A percentile compares a stretch with the other conserved stretches of the same genome.
phyloP scores from a whole-genome alignment of 192 early-diverging fungal species.

The Globomyces pollinis-pini region DNA sequence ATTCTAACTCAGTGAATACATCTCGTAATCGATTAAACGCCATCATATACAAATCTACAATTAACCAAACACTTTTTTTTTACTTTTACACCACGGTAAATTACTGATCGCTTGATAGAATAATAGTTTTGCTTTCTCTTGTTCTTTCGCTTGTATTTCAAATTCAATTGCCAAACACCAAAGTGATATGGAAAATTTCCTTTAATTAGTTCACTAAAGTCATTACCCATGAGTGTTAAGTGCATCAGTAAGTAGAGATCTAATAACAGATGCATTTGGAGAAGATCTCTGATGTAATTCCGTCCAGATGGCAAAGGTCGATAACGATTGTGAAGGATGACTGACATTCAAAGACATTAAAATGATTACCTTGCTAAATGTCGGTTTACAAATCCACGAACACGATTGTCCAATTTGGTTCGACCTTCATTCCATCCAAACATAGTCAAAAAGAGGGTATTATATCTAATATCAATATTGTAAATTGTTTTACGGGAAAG shows the following conservation, averaged over 20 bases:
- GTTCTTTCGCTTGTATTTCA: neutral
- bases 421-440: conserved; percentile 56
- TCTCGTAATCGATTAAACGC: too few species aligned
- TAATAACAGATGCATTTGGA: conserved; percentile 46
- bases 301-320: conserved; percentile 46
- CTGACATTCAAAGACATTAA: conserved; percentile 36
- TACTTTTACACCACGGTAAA: too few species aligned
- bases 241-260: conserved; percentile 51
- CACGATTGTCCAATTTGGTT: conserved; percentile 52
- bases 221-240: conserved; percentile 37
- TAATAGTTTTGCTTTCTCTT: neutral
- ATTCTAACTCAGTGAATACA: neutral
- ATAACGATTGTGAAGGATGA: conserved; percentile 44
- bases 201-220: neutral
- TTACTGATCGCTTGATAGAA: neutral
- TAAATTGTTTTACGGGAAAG: conserved; percentile 49
- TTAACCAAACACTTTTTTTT: too few species aligned
- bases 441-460: conserved; percentile 42
- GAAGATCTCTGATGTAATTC: conserved; percentile 45
- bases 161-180: neutral
- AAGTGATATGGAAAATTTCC: neutral
- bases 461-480: too few species aligned
- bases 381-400: conserved; percentile 32
- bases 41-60: neutral
- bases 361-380: conserved; percentile 31